phyloP scores from a whole-genome alignment of 1,139 yeast genomes.

The Kodamaea derodonti region DNA sequence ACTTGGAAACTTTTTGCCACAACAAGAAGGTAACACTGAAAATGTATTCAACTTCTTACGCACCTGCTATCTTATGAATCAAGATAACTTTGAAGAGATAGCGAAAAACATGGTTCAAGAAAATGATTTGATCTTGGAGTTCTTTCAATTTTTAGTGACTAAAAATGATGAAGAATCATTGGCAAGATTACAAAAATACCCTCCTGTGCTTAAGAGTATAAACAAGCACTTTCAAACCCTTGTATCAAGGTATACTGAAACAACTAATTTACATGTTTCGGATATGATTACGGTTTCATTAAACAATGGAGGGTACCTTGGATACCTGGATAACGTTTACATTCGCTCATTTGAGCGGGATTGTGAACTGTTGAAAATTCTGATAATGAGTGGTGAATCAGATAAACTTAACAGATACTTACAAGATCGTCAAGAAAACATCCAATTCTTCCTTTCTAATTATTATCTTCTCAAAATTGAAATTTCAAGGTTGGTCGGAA shows the following conservation, averaged over 20 bases:
- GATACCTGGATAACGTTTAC: constrained; percentile 35
- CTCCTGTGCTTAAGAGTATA: constrained; percentile 28
- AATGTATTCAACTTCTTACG: constrained; percentile 36
- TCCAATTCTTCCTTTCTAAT: constrained; percentile 43
- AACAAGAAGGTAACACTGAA: constrained; percentile 19
- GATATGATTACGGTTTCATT: constrained; percentile 35
- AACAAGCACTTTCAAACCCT: constrained; percentile 21
- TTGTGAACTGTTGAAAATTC: constrained; percentile 40
- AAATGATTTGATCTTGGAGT: constrained; percentile 23
- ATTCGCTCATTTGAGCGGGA: constrained; percentile 42
- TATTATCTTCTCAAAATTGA: constrained; percentile 48
- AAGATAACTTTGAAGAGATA: constrained; percentile 20
- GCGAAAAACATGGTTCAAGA: constrained; percentile 11
- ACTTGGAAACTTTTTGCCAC: constrained; percentile 24
- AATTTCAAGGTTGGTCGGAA: constrained; percentile 31
- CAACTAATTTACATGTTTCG: constrained; percentile 22
- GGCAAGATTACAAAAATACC: constrained; percentile 23
- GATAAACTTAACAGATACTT: constrained; percentile 45
- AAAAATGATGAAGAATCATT: constrained; percentile 37
- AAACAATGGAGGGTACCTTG: constrained; percentile 38
- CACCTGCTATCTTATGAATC: constrained; percentile 32
- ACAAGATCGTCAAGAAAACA: constrained; percentile 64
- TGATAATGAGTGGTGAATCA: constrained; percentile 46
- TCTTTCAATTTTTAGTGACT: constrained; percentile 27
- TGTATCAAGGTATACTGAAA: constrained; percentile 18